phyloP scores from a whole-genome alignment of 2,329 filamentous ascomycete species.

The Beauveria sp. region DNA sequence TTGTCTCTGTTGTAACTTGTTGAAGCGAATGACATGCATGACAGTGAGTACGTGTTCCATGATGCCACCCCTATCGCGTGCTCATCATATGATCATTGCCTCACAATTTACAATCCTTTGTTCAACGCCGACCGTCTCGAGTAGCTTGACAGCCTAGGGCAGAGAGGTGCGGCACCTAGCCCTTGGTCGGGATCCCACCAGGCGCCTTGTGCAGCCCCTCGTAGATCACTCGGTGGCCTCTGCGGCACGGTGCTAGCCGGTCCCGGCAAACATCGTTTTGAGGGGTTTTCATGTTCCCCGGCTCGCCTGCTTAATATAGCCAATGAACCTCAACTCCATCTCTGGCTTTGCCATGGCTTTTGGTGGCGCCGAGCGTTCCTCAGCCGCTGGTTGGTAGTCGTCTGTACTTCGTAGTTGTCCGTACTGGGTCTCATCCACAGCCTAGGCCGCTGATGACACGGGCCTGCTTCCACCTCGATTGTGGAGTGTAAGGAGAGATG shows the following conservation, averaged over 20 bases:
- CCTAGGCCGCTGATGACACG: slow-evolving; percentile 10
- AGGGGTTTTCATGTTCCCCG: slow-evolving; percentile 7
- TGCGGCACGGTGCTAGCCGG: neutral
- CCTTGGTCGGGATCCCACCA: neutral
- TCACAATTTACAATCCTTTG: too few relatives aligned
- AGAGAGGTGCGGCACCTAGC: neutral
- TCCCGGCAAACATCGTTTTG: slow-evolving; percentile 5
- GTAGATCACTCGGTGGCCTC: slow-evolving; percentile 1
- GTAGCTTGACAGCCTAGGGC: neutral
- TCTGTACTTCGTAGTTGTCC: neutral
- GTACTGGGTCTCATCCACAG: slow-evolving; percentile 3
- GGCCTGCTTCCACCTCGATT: slow-evolving; percentile 8
- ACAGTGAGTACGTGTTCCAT: neutral
- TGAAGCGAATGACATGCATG: too few relatives aligned
- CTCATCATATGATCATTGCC: neutral
- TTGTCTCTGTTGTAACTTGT: neutral
- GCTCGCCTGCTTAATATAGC: neutral
- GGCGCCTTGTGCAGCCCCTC: neutral
- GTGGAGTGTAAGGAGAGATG: slow-evolving; percentile 6
- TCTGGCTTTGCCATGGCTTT: slow-evolving; percentile 3
- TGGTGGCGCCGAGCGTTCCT: slow-evolving; percentile 1
- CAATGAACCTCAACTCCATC: slow-evolving; percentile 1
- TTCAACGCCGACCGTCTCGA: neutral
- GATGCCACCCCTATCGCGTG: neutral
- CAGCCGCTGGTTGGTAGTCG: neutral